phyloP scores from a whole-genome alignment of 495 filamentous ascomycete genomes.

The Annulohypoxylon maeteangense region DNA sequence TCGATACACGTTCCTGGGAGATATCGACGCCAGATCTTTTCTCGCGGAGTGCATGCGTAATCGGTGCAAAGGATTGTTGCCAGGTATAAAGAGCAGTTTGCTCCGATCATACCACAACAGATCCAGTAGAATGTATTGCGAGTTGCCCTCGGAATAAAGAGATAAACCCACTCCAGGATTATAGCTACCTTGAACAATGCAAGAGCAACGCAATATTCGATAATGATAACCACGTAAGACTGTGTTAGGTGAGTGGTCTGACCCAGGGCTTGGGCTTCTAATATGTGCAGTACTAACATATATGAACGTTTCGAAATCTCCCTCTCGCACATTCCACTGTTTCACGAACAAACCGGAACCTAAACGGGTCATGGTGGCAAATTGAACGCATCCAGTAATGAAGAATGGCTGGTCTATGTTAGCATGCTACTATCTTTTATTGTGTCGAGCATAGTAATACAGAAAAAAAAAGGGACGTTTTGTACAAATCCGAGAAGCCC shows the following conservation, averaged over 20 bases:
- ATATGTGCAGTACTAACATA: neutral
- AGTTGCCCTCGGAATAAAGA: neutral
- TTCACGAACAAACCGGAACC: neutral
- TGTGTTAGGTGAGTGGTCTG: neutral
- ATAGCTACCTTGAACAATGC: neutral
- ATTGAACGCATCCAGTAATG: neutral
- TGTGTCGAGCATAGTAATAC: neutral
- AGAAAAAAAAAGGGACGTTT: neutral
- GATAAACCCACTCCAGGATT: conserved; percentile 1
- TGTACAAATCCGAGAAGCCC: neutral
- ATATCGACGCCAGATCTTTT: neutral
- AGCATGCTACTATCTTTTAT: neutral
- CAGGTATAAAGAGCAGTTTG: neutral
- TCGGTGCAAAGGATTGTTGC: neutral
- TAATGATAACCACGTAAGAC: neutral
- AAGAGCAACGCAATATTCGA: neutral
- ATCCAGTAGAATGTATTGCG: conserved; percentile 5
- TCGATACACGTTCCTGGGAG: neutral
- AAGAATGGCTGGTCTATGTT: conserved; percentile 5
- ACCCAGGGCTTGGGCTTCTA: neutral
- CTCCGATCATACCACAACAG: neutral
- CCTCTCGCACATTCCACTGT: neutral
- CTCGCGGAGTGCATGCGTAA: neutral
- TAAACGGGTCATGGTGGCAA: neutral
- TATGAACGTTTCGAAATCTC: neutral